These are phyloP conservation scores for Sporobolomyces phaffii DNA, from an alignment of 768 basidiomycete species.

Conservation along the genomic window DNA sequence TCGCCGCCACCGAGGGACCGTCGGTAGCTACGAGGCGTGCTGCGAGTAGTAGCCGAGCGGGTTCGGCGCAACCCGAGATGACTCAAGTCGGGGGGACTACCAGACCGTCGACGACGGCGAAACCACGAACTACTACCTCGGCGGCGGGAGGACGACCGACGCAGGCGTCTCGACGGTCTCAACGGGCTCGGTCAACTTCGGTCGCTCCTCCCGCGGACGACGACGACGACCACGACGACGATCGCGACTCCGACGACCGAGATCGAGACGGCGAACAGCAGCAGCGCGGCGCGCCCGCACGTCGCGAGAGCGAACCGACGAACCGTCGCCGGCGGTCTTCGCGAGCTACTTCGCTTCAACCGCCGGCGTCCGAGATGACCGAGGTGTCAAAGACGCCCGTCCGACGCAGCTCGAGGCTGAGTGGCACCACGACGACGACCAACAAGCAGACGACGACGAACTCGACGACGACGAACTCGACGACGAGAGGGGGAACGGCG, in stretches of 20 bases:
- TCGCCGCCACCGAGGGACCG: neutral
- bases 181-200: constrained; percentile 1
- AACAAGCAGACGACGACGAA: neutral
- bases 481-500: no score
- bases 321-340: neutral
- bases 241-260: neutral
- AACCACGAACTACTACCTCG: neutral
- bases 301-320: neutral
- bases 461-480: neutral
- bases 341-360: constrained; percentile 1
- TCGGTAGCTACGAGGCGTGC: neutral
- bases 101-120: neutral
- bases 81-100: neutral
- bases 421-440: neutral
- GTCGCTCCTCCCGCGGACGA: neutral
- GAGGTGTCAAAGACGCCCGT: neutral
- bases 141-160: neutral
- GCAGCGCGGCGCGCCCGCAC: neutral
- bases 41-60: neutral
- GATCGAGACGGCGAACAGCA: neutral
- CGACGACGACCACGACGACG: neutral
- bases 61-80: constrained; percentile 6
- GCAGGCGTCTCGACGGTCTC: neutral
- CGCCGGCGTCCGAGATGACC: constrained; percentile 3
- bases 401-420: constrained; percentile 12